Conservation (phyloP, 1,284 basidiomycete species). For the Austropuccinia psidii region DNA sequence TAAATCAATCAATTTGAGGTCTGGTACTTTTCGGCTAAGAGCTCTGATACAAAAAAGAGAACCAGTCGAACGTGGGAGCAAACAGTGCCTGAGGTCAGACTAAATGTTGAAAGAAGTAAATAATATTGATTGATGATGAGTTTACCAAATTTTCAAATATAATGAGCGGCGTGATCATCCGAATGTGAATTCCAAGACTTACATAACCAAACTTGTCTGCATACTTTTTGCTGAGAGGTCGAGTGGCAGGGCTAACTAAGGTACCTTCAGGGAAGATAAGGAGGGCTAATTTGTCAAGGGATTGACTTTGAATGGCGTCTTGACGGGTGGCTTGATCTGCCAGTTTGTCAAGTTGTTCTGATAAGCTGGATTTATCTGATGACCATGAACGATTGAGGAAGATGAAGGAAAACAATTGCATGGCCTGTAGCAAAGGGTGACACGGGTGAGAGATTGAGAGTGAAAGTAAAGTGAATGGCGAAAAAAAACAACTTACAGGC, state of each 20-base stretch:
- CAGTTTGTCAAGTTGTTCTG: slow-evolving; percentile 55
- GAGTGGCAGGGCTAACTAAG: slow-evolving; percentile 70
- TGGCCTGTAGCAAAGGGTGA: slow-evolving; percentile 54
- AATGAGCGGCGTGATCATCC: too few relatives aligned
- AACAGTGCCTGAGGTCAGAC: slow-evolving; percentile 62
- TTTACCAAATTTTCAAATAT: not conserved
- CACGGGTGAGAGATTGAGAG: not conserved
- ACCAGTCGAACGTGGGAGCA: slow-evolving; percentile 85
- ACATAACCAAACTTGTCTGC: slow-evolving; percentile 74
- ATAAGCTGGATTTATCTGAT: slow-evolving; percentile 63
- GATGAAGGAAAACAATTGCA: slow-evolving; percentile 88
- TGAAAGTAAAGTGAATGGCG: not conserved
- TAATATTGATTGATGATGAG: not conserved
- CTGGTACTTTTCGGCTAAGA: slow-evolving; percentile 65
- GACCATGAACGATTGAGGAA: slow-evolving; percentile 80
- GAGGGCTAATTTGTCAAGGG: slow-evolving; percentile 67
- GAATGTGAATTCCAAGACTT: too few relatives aligned
- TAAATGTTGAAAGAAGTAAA: not conserved
- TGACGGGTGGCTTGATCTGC: slow-evolving; percentile 45
- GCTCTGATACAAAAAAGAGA: slow-evolving; percentile 75
- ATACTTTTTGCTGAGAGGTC: slow-evolving; percentile 72
- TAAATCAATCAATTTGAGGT: slow-evolving; percentile 73
- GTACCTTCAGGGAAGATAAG: slow-evolving; percentile 91
- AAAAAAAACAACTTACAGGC: slow-evolving; percentile 59
- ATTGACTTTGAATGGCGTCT: slow-evolving; percentile 46